Base-by-base conservation (phyloP, 1,139 yeast genomes). In the Yamadazyma aaseri region DNA sequence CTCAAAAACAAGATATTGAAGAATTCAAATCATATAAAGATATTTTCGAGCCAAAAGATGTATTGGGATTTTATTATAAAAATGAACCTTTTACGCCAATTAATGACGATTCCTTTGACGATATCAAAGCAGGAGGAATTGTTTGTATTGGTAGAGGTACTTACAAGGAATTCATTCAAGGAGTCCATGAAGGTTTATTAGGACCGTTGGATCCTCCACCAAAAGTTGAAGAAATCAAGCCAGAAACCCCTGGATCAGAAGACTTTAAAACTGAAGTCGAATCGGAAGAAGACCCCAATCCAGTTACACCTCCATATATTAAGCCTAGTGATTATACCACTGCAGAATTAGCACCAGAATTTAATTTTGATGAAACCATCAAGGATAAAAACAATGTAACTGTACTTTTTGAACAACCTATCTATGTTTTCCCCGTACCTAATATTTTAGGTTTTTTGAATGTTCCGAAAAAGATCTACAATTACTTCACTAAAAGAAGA, bases 91-190 rank as follows among this genome's bases (percentile, higher is more conserved):
- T 60, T n/a, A 58, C 55, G 16, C 62, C 72, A 2, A 46, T 64
- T 7, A 58, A 71, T 10, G 42, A 44, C 16, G 64, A 68, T 41
- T 35, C 71, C 71, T 6, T 38, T 4, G 41, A 44, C n/a, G 51
- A 56, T 7, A 57, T 66, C 18, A 28, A 26, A 4, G 76, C 82
- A 6, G 97, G 97, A 14, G 98, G 98, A 32, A 82, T 89, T 10
- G 74, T 94, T 16, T 86, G 97, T 56, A 65, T 94, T 20, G 99
- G 99, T 3, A 73, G 99, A 55, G 98, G 98, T 38, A 92, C 97
- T 0, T 92, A 78, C 58, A 92, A 90, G 57, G 99, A 94, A 64
- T 94, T 86, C 54, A 58, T 94, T 37, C 74, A 77, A 33, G 99
- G 98, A 6, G 58, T 94, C 7, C 97, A 92, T 51, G 98, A 94